Conservation (phyloP, 2,329 filamentous ascomycete species). For the Penicillium paneum region DNA sequence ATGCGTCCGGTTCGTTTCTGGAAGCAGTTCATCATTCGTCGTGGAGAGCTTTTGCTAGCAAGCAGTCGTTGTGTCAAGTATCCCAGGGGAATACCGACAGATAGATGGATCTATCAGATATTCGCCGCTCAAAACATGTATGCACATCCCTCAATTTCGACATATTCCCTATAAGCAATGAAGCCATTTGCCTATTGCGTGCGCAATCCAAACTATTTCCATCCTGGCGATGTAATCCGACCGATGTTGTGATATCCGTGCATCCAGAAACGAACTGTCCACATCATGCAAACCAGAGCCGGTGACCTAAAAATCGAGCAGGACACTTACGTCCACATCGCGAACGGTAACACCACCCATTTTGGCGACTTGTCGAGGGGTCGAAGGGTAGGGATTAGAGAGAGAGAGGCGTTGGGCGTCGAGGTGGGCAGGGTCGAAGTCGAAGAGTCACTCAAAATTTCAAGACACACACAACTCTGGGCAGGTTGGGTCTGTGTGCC, state of each 20-base stretch:
- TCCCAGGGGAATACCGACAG: neutral
- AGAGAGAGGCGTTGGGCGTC: conserved; percentile 32
- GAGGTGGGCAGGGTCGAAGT: conserved; percentile 42
- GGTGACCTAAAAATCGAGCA: conserved; percentile 17
- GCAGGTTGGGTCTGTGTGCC: conserved; percentile 36
- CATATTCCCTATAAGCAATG: neutral
- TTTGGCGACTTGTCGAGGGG: conserved; percentile 48
- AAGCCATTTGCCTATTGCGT: neutral
- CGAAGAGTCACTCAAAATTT: conserved; percentile 38
- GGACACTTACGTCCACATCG: conserved; percentile 59
- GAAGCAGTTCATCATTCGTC: conserved; percentile 14
- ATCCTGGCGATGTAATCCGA: conserved; percentile 7
- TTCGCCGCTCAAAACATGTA: conserved; percentile 6
- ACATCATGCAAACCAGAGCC: conserved; percentile 19
- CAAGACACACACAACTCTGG: conserved; percentile 35
- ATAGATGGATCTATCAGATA: neutral
- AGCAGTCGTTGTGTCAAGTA: neutral
- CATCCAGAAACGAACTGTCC: conserved; percentile 21
- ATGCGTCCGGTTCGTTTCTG: conserved; percentile 21
- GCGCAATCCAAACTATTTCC: conserved; percentile 7
- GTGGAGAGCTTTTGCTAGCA: conserved; percentile 5
- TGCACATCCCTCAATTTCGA: conserved; percentile 6
- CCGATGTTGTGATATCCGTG: conserved; percentile 8
- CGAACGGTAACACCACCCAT: conserved; percentile 67
- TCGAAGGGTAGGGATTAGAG: conserved; percentile 29